Conservation (phyloP, 768 basidiomycete genomes). For the Leccinum rimulosum region DNA sequence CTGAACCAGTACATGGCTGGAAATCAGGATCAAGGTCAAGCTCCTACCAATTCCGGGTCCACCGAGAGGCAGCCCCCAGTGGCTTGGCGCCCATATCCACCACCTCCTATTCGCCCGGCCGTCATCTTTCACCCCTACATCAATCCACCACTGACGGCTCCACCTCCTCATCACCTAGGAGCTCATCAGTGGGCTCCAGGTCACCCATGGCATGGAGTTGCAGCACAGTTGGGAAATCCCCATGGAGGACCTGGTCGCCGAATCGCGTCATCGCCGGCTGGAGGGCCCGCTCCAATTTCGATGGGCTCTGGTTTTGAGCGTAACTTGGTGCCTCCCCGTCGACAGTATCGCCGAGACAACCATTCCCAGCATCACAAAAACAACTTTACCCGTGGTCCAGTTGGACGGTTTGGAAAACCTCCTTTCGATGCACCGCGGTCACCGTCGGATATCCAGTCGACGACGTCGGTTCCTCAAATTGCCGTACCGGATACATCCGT, state of each 20-base stretch:
- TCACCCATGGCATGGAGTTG: slow-evolving; percentile 23
- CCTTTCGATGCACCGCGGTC: slow-evolving; percentile 18
- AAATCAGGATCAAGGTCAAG: slow-evolving; percentile 30
- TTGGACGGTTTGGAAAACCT: slow-evolving; percentile 20
- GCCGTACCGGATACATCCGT: slow-evolving; percentile 7
- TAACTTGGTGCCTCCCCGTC: slow-evolving; percentile 25
- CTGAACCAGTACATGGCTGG: slow-evolving; percentile 66
- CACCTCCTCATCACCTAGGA: slow-evolving; percentile 19
- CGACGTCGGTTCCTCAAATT: slow-evolving; percentile 6
- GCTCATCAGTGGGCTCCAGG: slow-evolving; percentile 28
- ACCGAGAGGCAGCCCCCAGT: slow-evolving; percentile 31
- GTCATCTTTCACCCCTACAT: slow-evolving; percentile 31
- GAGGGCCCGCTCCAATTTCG: slow-evolving; percentile 13
- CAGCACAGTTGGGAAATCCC: slow-evolving; percentile 15
- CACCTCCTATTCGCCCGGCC: slow-evolving; percentile 31
- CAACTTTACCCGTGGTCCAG: slow-evolving; percentile 18
- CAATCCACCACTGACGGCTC: slow-evolving; percentile 20
- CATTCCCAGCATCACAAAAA: slow-evolving; percentile 29
- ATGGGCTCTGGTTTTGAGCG: slow-evolving; percentile 23
- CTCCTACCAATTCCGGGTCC: slow-evolving; percentile 17
- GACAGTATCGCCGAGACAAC: slow-evolving; percentile 33
- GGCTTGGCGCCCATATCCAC: slow-evolving; percentile 35
- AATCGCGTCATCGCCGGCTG: slow-evolving; percentile 12
- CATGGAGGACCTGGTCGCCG: slow-evolving; percentile 17
- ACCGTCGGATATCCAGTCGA: slow-evolving; percentile 15